Base-by-base conservation (phyloP, 2,329 filamentous ascomycete species). In the Pseudocercospora musae region DNA sequence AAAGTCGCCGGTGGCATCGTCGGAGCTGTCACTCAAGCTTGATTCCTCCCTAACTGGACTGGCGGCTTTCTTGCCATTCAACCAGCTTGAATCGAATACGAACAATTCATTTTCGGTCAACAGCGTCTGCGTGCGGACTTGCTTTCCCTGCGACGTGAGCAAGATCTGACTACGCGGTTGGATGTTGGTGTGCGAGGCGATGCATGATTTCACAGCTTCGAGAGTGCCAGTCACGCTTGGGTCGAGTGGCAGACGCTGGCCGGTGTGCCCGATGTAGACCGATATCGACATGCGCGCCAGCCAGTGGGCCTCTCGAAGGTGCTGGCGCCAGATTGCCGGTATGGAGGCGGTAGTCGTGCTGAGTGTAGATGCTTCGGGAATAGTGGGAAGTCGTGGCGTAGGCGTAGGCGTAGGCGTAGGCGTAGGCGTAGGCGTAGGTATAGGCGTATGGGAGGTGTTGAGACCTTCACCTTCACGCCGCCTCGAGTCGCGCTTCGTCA, bases 91-190 rank as follows among this genome's bases (percentile, higher is more conserved):
- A 77, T 97, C 92, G 78, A 96, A 99, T 57, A 98, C 86, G 75
- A 90, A 98, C 61, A 99, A 87, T 75, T 98, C 92, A 68, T 87
- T 90, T 89, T 97, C 94, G 37, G 86, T 87, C 67, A 91, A 85
- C 53, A 97, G 84, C 37, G 87, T 89, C 73, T 94, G 90, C 37
- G 87, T 81, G 78, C 93, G 93, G 72, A 95, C 87, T 70, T 91
- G 90, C 78, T 90, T 93, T 54, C 94, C 94, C 68, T 91, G 87
- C 3, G 87, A 83, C 13, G 92, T 97, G 78, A 99, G 87, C 68
- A 94, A 83, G 68, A 99, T 93, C 75, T 98, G 91, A 77, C 90
- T 87, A 70, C 90, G 85, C 44, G 85, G 75, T 15, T 90, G 85
- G 69, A 99, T 91, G 48, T 86, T 85, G 58, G 88, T 89, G 72